Conservation (phyloP, 306 rosid species). For the Lathyrus aphaca region DNA sequence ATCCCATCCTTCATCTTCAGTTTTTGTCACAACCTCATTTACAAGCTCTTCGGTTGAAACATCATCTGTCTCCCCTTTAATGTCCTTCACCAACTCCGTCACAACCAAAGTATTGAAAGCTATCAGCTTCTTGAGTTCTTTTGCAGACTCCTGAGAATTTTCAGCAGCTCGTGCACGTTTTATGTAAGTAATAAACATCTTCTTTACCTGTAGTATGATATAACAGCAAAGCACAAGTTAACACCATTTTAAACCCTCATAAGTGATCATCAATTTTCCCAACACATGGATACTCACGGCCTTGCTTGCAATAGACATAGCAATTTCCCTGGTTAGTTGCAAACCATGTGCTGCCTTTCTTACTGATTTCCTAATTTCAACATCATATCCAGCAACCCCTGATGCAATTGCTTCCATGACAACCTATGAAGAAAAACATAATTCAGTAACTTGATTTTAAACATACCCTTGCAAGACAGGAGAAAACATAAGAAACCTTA, state of each 20-base stretch:
- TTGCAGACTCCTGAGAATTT: slow-evolving; percentile 82
- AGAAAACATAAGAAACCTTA: slow-evolving; percentile 11
- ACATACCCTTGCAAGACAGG: background rate
- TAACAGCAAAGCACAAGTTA: slow-evolving; percentile 31
- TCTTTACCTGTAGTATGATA: slow-evolving; percentile 64
- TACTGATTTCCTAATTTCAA: slow-evolving; percentile 72
- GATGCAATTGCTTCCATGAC: slow-evolving; percentile 90
- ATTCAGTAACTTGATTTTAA: slow-evolving; percentile 20
- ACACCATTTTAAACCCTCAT: slow-evolving; percentile 19
- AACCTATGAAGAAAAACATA: slow-evolving; percentile 51
- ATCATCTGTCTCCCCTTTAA: slow-evolving; percentile 84
- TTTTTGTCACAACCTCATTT: slow-evolving; percentile 43
- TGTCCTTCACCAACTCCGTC: slow-evolving; percentile 87
- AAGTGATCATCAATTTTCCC: slow-evolving; percentile 29
- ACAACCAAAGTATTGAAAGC: slow-evolving; percentile 92
- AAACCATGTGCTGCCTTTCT: slow-evolving; percentile 93
- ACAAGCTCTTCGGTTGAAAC: slow-evolving; percentile 63
- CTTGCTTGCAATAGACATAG: slow-evolving; percentile 94
- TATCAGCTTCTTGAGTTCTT: slow-evolving; percentile 91
- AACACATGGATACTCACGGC: slow-evolving; percentile 70
- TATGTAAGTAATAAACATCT: slow-evolving; percentile 71
- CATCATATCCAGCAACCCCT: slow-evolving; percentile 94
- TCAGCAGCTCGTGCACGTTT: slow-evolving; percentile 83
- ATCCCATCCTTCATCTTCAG: slow-evolving; percentile 82
- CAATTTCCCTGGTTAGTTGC: slow-evolving; percentile 82